Evolutionary conservation across 1,139 yeast species (phyloP).

Genomic region (Eremothecium sinecaudum): DNA sequence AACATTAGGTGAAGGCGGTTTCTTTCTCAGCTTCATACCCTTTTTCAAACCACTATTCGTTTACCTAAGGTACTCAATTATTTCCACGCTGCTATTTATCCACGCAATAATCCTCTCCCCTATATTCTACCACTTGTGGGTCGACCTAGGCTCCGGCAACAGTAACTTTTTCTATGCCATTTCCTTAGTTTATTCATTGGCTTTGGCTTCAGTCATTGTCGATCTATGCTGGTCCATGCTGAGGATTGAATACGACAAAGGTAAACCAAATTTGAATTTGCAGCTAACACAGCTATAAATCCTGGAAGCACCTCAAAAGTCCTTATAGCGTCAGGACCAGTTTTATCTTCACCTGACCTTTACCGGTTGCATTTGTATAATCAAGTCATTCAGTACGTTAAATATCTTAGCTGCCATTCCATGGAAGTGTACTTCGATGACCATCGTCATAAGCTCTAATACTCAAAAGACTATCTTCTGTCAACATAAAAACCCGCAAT

Average conservation of each 20-base stretch:
- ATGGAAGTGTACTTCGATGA: no score
- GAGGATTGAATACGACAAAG: slow-evolving; percentile 54
- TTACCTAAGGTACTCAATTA: slow-evolving; percentile 38
- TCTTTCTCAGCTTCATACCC: slow-evolving; percentile 53
- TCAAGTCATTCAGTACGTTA: no score
- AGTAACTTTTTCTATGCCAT: slow-evolving; percentile 94
- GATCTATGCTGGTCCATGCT: slow-evolving; percentile 81
- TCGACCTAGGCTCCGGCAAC: slow-evolving; percentile 87
- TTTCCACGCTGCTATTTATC: slow-evolving; percentile 38
- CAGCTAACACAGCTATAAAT: slow-evolving; percentile 31
- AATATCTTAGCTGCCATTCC: no score
- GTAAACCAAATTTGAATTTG: slow-evolving; percentile 21
- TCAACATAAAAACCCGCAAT: no score
- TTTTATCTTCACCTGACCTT: no score
- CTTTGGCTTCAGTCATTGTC: slow-evolving; percentile 56
- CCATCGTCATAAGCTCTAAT: no score
- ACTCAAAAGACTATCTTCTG: no score
- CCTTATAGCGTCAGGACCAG: no score
- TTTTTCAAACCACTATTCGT: slow-evolving; percentile 41
- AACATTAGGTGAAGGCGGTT: slow-evolving; percentile 71
- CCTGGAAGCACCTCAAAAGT: no score
- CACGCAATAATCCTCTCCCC: slow-evolving; percentile 62
- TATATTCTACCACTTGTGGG: slow-evolving; percentile 90
- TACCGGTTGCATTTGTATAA: no score
- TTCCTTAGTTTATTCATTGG: slow-evolving; percentile 69